phyloP scores from a whole-genome alignment of 2,329 filamentous ascomycete species.

The Xenosphaeropsis pyriputrescens region DNA sequence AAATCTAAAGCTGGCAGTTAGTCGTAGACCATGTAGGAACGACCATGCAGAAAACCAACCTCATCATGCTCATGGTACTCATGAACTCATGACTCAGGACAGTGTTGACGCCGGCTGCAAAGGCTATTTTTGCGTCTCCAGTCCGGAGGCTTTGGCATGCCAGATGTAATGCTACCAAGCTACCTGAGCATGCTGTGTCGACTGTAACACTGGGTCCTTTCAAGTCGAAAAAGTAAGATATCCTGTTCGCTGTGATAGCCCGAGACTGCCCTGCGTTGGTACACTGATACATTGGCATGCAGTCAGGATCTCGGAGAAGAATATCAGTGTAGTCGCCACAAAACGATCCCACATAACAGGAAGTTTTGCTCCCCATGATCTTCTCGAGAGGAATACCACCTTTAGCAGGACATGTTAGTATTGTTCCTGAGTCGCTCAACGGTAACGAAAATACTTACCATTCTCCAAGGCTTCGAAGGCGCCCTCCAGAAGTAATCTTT shows the following conservation, averaged over 20 bases:
- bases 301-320: neutral
- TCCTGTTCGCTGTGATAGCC: conserved; percentile 6
- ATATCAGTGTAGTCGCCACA: neutral
- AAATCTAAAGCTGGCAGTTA: neutral
- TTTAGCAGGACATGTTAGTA: conserved; percentile 11
- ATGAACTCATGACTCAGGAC: conserved; percentile 5
- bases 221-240: conserved; percentile 11
- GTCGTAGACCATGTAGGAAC: neutral
- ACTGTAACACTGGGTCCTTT: conserved; percentile 4
- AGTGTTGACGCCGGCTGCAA: conserved; percentile 11
- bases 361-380: neutral
- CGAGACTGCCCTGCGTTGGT: neutral
- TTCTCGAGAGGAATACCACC: conserved; percentile 1
- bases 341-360: neutral
- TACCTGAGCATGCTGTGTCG: conserved; percentile 16
- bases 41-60: conserved; percentile 5
- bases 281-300: conserved; percentile 1
- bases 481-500: conserved; percentile 3
- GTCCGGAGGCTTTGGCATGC: conserved; percentile 23
- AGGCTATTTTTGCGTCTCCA: conserved; percentile 3
- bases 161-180: conserved; percentile 35
- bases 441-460: neutral
- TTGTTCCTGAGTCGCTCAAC: conserved; percentile 10
- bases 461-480: conserved; percentile 4
- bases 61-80: conserved; percentile 8